Evolutionary conservation across 345 rosid species (phyloP).

Genomic region (Raphanus raphanistrum): DNA sequence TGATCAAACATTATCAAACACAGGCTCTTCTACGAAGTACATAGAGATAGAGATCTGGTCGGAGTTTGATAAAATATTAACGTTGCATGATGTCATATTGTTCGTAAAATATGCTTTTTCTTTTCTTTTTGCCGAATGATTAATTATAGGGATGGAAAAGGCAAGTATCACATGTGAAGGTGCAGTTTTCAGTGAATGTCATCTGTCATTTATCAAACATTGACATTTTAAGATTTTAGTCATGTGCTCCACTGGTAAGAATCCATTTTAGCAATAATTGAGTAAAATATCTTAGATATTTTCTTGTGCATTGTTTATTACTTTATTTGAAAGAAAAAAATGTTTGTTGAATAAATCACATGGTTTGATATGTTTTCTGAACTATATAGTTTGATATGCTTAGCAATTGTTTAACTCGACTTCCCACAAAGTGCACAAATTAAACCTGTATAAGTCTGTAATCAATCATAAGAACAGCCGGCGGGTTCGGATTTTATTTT

Average conservation of each 20-base stretch:
- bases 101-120: neutral
- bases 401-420: neutral
- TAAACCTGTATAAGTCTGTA: neutral
- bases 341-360: neutral
- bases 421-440: neutral
- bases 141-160: neutral
- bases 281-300: constrained; percentile 40
- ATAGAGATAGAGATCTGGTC: neutral
- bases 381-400: neutral
- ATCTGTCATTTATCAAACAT: constrained; percentile 29
- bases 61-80: neutral
- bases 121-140: neutral
- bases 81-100: constrained; percentile 2
- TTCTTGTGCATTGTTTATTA: neutral
- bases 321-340: neutral
- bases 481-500: neutral
- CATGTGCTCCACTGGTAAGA: constrained; percentile 30
- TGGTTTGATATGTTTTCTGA: too few species aligned
- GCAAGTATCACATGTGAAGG: constrained; percentile 28
- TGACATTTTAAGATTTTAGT: constrained; percentile 11
- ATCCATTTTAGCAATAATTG: constrained; percentile 28
- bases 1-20: neutral
- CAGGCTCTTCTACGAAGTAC: neutral
- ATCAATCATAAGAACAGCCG: neutral
- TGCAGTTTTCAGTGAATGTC: constrained; percentile 18